Percentiles rank a stretch among this genome's conserved stretches.
These are phyloP conservation scores for Suillus discolor DNA, from an alignment of 768 basidiomycete species.

Conservation along the genomic window DNA sequence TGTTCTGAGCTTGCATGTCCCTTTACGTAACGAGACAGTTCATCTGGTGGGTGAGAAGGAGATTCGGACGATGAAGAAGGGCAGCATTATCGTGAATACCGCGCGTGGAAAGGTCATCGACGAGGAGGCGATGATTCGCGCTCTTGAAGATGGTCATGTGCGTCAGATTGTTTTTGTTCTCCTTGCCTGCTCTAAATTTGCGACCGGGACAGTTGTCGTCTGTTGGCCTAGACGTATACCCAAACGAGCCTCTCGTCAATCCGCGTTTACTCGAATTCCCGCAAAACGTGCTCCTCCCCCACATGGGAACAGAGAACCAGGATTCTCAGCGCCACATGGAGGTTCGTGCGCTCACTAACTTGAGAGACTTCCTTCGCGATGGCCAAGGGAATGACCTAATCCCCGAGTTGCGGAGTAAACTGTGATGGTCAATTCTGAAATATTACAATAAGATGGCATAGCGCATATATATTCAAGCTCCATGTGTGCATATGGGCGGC, in stretches of 20 bases:
- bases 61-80: conserved; percentile 78
- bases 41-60: conserved; percentile 73
- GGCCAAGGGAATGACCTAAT: conserved; percentile 72
- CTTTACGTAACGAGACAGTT: conserved; percentile 72
- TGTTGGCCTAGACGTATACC: conserved; percentile 85
- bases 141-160: conserved; percentile 87
- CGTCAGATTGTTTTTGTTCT: conserved; percentile 31
- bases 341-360: conserved; percentile 77
- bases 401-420: conserved; percentile 44
- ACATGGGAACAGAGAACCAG: conserved; percentile 88
- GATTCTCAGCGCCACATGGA: conserved; percentile 86
- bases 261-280: conserved; percentile 80
- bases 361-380: conserved; percentile 66
- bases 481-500: neutral
- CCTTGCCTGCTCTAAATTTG: neutral
- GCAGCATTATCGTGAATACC: conserved; percentile 82
- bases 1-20: conserved; percentile 85
- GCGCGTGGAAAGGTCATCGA: conserved; percentile 91
- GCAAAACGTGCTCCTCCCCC: conserved; percentile 84
- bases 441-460: neutral
- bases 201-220: conserved; percentile 58
- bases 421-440: conserved; percentile 14
- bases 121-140: conserved; percentile 83
- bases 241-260: conserved; percentile 81
- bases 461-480: neutral